These are phyloP conservation scores for Calocybe indica DNA, from an alignment of 768 basidiomycete genomes.

Conservation along the genomic window DNA sequence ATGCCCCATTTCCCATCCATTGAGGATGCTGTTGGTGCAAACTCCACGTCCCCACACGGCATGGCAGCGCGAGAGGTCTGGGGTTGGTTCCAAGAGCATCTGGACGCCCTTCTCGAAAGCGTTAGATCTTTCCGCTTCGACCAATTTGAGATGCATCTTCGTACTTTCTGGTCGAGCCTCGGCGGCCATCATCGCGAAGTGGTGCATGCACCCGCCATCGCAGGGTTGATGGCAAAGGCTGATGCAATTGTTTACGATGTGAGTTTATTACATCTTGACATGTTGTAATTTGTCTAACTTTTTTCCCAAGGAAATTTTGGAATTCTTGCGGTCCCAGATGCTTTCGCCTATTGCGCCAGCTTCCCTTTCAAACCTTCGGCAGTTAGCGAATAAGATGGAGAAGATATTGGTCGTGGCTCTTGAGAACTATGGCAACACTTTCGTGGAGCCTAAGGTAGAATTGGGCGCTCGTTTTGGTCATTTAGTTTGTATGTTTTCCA, in stretches of 20 bases:
- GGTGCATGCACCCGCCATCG: constrained; percentile 84
- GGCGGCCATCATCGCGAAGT: constrained; percentile 77
- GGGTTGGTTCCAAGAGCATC: constrained; percentile 89
- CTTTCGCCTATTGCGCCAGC: constrained; percentile 66
- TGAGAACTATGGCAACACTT: constrained; percentile 80
- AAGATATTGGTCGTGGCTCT: constrained; percentile 79
- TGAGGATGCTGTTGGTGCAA: constrained; percentile 75
- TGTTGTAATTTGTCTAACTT: constrained; percentile 5
- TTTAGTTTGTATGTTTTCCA: constrained; percentile 64
- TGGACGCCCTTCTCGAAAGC: constrained; percentile 76
- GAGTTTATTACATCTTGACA: constrained; percentile 24
- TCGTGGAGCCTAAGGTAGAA: constrained; percentile 89
- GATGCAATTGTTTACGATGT: constrained; percentile 91
- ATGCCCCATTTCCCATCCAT: constrained; percentile 80
- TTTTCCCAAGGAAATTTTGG: constrained; percentile 70
- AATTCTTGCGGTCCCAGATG: constrained; percentile 80
- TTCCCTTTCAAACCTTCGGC: constrained; percentile 66
- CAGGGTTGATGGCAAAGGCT: constrained; percentile 83
- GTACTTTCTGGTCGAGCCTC: constrained; percentile 79
- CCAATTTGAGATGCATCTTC: constrained; percentile 83
- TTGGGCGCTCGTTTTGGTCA: constrained; percentile 88
- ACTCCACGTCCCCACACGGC: constrained; percentile 69
- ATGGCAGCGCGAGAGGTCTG: constrained; percentile 83
- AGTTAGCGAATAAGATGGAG: constrained; percentile 88
- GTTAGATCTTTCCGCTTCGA: constrained; percentile 78